phyloP scores from a whole-genome alignment of 106 monocot genomes.

The Apostasia shenzhenica region DNA sequence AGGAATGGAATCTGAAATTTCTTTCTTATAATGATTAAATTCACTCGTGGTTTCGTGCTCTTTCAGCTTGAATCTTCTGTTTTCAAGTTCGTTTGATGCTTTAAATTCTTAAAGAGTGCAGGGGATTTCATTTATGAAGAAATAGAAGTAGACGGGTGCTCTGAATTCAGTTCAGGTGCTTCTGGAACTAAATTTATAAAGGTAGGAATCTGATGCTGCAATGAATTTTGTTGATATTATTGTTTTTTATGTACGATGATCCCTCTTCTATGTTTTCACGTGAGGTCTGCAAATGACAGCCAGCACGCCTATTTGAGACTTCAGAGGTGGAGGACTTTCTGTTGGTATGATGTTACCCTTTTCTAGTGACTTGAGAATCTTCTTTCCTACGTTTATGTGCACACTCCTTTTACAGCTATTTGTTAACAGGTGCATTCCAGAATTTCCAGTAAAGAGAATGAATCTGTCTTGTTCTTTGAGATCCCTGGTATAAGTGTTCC shows the following conservation, averaged over 20 bases:
- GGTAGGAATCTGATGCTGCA: constrained; percentile 14
- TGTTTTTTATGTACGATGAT: neutral
- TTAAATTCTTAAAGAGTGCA: constrained; percentile 25
- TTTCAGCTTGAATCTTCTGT: neutral
- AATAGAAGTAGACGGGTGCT: neutral
- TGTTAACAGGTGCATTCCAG: constrained; percentile 4
- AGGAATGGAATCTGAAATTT: neutral
- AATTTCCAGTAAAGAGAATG: neutral
- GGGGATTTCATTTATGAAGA: constrained; percentile 25
- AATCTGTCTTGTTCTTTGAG: constrained; percentile 10
- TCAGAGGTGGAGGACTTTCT: constrained; percentile 46
- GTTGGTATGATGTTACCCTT: constrained; percentile 20
- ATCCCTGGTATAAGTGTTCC: constrained; percentile 26
- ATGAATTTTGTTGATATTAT: neutral
- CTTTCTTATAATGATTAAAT: neutral
- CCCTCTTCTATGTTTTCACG: neutral
- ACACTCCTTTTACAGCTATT: neutral
- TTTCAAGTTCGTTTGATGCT: neutral
- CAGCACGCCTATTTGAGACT: constrained; percentile 50
- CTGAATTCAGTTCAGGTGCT: constrained; percentile 1
- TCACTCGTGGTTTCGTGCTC: neutral
- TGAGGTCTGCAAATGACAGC: constrained; percentile 19
- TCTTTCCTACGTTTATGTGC: neutral
- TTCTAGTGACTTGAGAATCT: neutral
- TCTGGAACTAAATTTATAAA: constrained; percentile 10